Percentiles rank a stretch among this genome's conserved stretches.
phyloP scores from a whole-genome alignment of 2,329 filamentous ascomycete species.

The Botrytis sinoallii region DNA sequence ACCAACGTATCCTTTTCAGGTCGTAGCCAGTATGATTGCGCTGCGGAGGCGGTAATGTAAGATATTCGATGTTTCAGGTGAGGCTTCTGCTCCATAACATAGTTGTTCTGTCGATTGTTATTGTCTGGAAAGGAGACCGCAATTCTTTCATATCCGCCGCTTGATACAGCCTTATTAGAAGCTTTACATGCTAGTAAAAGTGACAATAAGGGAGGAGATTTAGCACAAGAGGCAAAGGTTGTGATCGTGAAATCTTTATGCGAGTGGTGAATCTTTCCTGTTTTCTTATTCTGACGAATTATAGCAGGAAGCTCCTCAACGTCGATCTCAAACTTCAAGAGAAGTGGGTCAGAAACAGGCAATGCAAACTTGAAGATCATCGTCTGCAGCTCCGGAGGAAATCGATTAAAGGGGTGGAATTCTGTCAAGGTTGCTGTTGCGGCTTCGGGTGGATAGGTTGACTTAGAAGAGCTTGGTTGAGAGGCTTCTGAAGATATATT shows the following conservation, averaged over 20 bases:
- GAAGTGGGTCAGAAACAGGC: not conserved
- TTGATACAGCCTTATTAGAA: not conserved
- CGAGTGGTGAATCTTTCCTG: not conserved
- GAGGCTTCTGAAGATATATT: not conserved
- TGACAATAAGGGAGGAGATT: not conserved
- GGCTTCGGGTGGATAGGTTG: not conserved
- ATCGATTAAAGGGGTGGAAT: not conserved
- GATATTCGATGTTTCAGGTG: not conserved
- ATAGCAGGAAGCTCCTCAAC: not conserved
- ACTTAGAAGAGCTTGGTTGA: not conserved
- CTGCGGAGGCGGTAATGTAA: not conserved
- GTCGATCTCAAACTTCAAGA: not conserved
- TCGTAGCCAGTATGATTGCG: not conserved
- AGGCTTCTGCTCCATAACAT: not conserved
- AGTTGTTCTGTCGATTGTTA: not conserved
- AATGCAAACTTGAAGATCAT: not conserved
- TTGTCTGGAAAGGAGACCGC: not conserved
- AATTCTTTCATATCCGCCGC: not conserved
- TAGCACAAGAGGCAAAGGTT: not conserved
- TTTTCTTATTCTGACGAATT: not conserved
- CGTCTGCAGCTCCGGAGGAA: not conserved
- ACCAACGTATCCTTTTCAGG: not conserved
- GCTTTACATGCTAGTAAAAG: not conserved
- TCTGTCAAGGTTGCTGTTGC: not conserved
- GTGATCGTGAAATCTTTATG: not conserved